Percentiles rank a stretch among this genome's conserved stretches.
These are phyloP conservation scores for Vairimorpha ceranae DNA, from an alignment of 371 early-diverging fungal genomes.

Conservation along the genomic window DNA sequence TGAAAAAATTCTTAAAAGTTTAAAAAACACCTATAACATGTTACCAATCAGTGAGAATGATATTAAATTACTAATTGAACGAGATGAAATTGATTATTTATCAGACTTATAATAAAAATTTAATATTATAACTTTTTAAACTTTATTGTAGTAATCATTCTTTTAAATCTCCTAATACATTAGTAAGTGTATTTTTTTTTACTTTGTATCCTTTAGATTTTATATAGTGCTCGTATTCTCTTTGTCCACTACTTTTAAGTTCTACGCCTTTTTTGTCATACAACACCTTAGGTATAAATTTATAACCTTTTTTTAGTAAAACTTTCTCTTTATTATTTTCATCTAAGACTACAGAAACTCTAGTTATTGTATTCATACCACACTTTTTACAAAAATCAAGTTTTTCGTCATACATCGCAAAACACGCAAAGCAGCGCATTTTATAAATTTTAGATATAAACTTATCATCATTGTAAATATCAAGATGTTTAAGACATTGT, in stretches of 20 bases:
- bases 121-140: too few species aligned
- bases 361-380: slow-evolving; percentile 50
- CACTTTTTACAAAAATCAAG: slow-evolving; percentile 55
- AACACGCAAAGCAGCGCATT: slow-evolving; percentile 49
- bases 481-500: slow-evolving; percentile 20
- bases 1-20: too few species aligned
- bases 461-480: slow-evolving; percentile 5
- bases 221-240: slow-evolving; percentile 37
- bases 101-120: too few species aligned
- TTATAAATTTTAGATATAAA: slow-evolving; percentile 33
- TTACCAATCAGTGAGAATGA: not conserved
- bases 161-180: slow-evolving; percentile 7
- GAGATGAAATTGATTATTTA: slow-evolving; percentile 7
- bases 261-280: slow-evolving; percentile 32
- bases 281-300: slow-evolving; percentile 25
- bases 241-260: slow-evolving; percentile 34
- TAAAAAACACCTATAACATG: too few species aligned
- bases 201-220: not conserved
- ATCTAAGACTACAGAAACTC: slow-evolving; percentile 34
- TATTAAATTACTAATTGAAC: slow-evolving; percentile 1
- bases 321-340: slow-evolving; percentile 24
- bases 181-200: not conserved
- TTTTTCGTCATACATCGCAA: slow-evolving; percentile 27
- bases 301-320: slow-evolving; percentile 42
- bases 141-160: too few species aligned